Evolutionary conservation across 148 eudicot genomes (phyloP), one percentile per base, ranked within the genome.

Genomic region (Chenopodium quinoa): DNA sequence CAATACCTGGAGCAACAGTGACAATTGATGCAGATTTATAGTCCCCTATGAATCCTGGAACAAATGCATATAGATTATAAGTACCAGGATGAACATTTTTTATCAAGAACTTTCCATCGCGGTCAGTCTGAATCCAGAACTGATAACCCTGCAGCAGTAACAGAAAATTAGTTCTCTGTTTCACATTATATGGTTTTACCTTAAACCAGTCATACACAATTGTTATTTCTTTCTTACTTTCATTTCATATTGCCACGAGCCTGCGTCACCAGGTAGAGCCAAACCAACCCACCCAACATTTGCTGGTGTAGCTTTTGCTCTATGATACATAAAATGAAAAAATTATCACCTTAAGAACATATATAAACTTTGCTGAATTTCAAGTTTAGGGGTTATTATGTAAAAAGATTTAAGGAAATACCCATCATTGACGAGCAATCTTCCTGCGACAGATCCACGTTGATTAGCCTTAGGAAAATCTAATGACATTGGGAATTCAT

Each of bases 231-330:
- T 77, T 23, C 81, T 47, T 66, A 95, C 99, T 92, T 96, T 93
- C 80, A 84, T 83, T 77, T 96, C 92, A 19, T 34, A 44, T 79
- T 96, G 98, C 97, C 98, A 96, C 47, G 99, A 96, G 73, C 95
- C 94, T 0, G 50, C 87, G 37, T 76, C 78, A 75, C 99, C 99
- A 19, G 94, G 95, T 50, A 82, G 75, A 68, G 95, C 93, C 86
- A 96, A 86, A 32, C 99, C 98, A 44, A 95, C 88, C 86, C 89
- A 92, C 44, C 96, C 94, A 54, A 73, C 71, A 31, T 54, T 79
- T 3, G 91, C 97, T 0, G 86, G 85, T 10, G 75, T n/a, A 13
- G 74, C 4, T 4, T 29, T 46, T 70, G 73, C 74, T 77, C 91
- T 89, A 46, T 12, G 44, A 56, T 73, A 27, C 77, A 77, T 72